Base-by-base conservation (phyloP, 2,329 filamentous ascomycete genomes). In the Colletotrichum karsti region DNA sequence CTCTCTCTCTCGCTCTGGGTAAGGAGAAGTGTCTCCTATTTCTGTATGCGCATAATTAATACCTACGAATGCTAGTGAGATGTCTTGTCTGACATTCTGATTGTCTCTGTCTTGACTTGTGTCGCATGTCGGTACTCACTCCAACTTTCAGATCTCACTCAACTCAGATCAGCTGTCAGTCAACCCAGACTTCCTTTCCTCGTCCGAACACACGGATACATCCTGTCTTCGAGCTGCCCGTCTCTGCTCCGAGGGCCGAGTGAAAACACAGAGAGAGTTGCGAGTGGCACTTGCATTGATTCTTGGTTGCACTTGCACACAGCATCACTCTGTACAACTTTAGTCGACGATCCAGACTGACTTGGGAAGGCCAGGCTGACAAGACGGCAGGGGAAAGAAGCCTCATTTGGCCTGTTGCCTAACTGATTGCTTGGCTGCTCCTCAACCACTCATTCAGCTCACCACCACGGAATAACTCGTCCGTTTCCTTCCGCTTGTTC, bases 131-230 rank as follows among this genome's bases (percentile, higher is more conserved):
- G 30, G 50, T n/a, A 54, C 20, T 55, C 35, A 37, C 18, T 35
- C 24, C 12, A 18, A n/a, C 41, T 24, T 15, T 33, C 50, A 33
- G 28, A 35, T 20, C 37, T 44, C 37, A 42, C 30, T 28, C 51
- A 41, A 28, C 26, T 62, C 33, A 26, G 22, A 37, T 53, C 28
- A 10, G 13, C 12, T 35, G 35, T 33, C 28, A 13, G 20, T 13
- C 35, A 30, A 13, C 30, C 15, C 8, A 18, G 15, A 30, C 26
- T n/a, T 28, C 24, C 10, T 24, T 30, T 51, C 26, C 10, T 35
- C 54, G 37, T 60, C 54, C 35, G 42, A 59, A 64, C 33, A 59
- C 53, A 33, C 5, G 7, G n/a, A n/a, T n/a, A n/a, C n/a, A n/a
- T 51, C n/a, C 20, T 18, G 50, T 53, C 30, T 53, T 6, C 9